Evolutionary conservation across 208 protist species (phyloP).

Genomic region (Kentomonas sorsogonicus): DNA sequence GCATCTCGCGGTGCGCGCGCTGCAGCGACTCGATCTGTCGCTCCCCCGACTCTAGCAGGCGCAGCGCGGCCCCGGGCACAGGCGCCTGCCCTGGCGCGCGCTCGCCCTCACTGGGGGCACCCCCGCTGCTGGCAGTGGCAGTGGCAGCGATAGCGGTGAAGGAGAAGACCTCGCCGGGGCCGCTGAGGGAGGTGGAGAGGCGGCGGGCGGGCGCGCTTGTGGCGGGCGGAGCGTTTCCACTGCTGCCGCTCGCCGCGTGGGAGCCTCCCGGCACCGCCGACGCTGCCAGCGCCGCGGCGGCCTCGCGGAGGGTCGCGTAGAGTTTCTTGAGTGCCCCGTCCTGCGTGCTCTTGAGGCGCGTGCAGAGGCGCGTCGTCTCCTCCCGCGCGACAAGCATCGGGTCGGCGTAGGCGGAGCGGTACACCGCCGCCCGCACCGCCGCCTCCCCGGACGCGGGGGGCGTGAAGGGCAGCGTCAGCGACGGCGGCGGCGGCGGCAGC

Average conservation of each 20-base stretch:
- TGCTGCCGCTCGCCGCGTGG: too few relatives aligned
- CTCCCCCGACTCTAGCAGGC: not conserved
- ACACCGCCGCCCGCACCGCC: constrained; percentile 34
- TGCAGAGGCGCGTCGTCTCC: constrained; percentile 34
- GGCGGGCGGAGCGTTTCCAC: too few relatives aligned
- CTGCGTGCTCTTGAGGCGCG: constrained; percentile 41
- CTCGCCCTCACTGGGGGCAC: too few relatives aligned
- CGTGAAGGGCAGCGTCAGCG: constrained; percentile 40
- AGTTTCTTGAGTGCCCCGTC: constrained; percentile 31
- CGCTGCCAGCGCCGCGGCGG: too few relatives aligned
- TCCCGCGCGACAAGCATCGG: constrained; percentile 32
- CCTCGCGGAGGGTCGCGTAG: constrained; percentile 29
- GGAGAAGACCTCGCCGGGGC: too few relatives aligned
- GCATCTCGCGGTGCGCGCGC: constrained; percentile 43
- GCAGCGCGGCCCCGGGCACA: constrained; percentile 7
- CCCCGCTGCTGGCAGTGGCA: too few relatives aligned
- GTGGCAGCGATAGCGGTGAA: too few relatives aligned
- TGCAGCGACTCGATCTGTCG: constrained; percentile 38
- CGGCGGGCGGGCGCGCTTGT: too few relatives aligned
- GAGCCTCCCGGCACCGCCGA: too few relatives aligned
- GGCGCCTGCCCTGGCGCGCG: not conserved
- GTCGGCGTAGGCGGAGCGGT: constrained; percentile 34
- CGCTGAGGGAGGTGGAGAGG: too few relatives aligned
- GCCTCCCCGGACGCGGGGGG: constrained; percentile 33
- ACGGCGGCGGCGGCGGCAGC: constrained; percentile 23